Percentiles rank a stretch among this genome's conserved stretches.
These are phyloP conservation scores for Cryptococcus depauperatus DNA, from an alignment of 1,284 basidiomycete species.

Conservation along the genomic window DNA sequence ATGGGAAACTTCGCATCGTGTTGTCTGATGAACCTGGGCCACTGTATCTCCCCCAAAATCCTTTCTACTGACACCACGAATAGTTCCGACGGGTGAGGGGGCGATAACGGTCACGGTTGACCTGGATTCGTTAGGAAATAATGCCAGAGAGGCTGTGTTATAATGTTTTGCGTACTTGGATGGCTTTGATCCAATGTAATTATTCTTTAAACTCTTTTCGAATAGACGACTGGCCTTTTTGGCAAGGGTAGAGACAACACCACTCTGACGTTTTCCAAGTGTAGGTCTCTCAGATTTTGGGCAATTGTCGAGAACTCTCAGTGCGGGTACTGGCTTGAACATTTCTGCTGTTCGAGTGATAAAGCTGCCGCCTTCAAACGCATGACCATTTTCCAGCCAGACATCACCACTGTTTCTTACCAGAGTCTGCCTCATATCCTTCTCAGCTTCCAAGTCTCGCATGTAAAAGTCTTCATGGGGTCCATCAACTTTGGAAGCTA, in stretches of 20 bases:
- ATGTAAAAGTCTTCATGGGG: conserved; percentile 11
- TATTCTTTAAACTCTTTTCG: no score
- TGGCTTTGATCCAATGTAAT: no score
- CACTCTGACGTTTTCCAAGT: conserved; percentile 15
- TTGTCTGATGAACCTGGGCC: conserved; percentile 22
- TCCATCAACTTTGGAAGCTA: no score
- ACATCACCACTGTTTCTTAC: conserved; percentile 25
- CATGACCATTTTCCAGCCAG: conserved; percentile 31
- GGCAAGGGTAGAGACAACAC: conserved; percentile 27
- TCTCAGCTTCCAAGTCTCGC: conserved; percentile 21
- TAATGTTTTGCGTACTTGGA: no score
- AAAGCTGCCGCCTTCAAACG: conserved; percentile 17
- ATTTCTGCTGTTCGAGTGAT: conserved; percentile 27
- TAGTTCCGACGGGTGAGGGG: conserved; percentile 7
- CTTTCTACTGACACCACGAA: background rate
- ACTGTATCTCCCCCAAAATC: conserved; percentile 1
- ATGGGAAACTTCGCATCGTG: conserved; percentile 22
- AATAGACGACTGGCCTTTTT: conserved; percentile 13
- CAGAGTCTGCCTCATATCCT: conserved; percentile 16
- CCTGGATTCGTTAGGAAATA: conserved; percentile 5
- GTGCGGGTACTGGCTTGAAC: conserved; percentile 30
- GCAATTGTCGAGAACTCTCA: conserved; percentile 22
- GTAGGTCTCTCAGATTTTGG: background rate
- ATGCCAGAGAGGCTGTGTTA: no score
- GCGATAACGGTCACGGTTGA: conserved; percentile 11